Conservation (phyloP, 306 rosid genomes). For the Lablab purpureus region DNA sequence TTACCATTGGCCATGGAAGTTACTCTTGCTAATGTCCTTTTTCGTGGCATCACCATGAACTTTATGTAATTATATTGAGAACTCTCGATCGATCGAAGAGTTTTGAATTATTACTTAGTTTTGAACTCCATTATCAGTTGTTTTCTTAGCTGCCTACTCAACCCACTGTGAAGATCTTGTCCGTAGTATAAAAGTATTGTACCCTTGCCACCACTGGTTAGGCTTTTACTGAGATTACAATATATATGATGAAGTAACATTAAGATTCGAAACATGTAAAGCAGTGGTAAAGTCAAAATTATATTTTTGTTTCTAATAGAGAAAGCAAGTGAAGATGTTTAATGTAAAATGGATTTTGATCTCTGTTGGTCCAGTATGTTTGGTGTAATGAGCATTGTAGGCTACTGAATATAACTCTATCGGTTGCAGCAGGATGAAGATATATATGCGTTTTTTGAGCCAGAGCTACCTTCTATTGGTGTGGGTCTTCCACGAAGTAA, state of each 20-base stretch:
- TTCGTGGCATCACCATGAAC: not conserved
- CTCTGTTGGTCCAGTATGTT: not conserved
- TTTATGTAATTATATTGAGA: not conserved
- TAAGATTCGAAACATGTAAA: not conserved
- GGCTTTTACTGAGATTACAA: conserved; percentile 21
- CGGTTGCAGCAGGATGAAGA: conserved; percentile 84
- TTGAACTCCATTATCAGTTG: no score
- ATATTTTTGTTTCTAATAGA: not conserved
- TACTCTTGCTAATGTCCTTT: not conserved
- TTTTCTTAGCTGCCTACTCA: conserved; percentile 2
- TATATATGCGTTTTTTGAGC: conserved; percentile 90
- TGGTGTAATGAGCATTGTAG: not conserved
- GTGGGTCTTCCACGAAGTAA: conserved; percentile 61
- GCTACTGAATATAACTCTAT: conserved; percentile 23
- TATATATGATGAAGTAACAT: conserved; percentile 4
- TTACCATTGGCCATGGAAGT: not conserved
- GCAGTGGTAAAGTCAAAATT: conserved; percentile 9
- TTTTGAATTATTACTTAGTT: not conserved
- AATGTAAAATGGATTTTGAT: not conserved
- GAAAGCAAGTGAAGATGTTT: not conserved
- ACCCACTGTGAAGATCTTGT: not conserved
- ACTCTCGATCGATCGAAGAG: conserved; percentile 1
- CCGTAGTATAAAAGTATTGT: not conserved
- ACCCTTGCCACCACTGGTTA: not conserved
- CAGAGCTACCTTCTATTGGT: conserved; percentile 69